A percentile compares a stretch with the other conserved stretches of the same genome.
phyloP scores from a whole-genome alignment of 2,329 filamentous ascomycete genomes.

The Penicillium sp. region DNA sequence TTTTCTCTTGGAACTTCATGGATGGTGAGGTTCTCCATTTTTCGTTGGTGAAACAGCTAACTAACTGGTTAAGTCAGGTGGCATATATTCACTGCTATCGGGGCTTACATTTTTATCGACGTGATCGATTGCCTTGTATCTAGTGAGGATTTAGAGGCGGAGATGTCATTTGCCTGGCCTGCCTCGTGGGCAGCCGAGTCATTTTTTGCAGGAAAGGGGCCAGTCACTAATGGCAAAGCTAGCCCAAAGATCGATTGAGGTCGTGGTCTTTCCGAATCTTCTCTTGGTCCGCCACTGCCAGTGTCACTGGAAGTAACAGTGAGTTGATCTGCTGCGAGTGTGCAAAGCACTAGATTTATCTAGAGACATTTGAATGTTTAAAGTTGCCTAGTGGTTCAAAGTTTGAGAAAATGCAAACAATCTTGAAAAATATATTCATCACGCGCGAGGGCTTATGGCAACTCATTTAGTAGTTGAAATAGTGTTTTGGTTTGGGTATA shows the following conservation, averaged over 20 bases:
- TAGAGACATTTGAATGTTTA: too few relatives aligned
- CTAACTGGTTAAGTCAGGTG: conserved; percentile 14
- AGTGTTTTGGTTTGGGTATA: too few relatives aligned
- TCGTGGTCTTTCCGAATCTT: too few relatives aligned
- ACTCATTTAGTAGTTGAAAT: too few relatives aligned
- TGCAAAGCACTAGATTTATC: too few relatives aligned
- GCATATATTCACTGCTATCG: conserved; percentile 29
- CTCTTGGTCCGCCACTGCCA: too few relatives aligned
- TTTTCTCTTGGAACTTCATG: conserved; percentile 35
- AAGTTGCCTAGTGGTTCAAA: too few relatives aligned
- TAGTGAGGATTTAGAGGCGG: conserved; percentile 6
- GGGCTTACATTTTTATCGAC: conserved; percentile 28
- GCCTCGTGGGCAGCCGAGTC: conserved; percentile 24
- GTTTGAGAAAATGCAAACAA: too few relatives aligned
- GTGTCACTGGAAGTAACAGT: too few relatives aligned
- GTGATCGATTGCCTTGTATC: conserved; percentile 26
- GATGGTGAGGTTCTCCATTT: conserved; percentile 26
- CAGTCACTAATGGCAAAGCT: neutral
- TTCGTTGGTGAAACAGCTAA: neutral
- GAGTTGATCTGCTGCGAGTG: too few relatives aligned
- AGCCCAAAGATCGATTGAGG: neutral
- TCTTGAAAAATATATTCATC: too few relatives aligned
- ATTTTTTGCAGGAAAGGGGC: conserved; percentile 16
- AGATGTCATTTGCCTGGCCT: conserved; percentile 24
- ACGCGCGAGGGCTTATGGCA: too few relatives aligned